phyloP scores from a whole-genome alignment of 106 monocot genomes.

The Dendrobium nobile region DNA sequence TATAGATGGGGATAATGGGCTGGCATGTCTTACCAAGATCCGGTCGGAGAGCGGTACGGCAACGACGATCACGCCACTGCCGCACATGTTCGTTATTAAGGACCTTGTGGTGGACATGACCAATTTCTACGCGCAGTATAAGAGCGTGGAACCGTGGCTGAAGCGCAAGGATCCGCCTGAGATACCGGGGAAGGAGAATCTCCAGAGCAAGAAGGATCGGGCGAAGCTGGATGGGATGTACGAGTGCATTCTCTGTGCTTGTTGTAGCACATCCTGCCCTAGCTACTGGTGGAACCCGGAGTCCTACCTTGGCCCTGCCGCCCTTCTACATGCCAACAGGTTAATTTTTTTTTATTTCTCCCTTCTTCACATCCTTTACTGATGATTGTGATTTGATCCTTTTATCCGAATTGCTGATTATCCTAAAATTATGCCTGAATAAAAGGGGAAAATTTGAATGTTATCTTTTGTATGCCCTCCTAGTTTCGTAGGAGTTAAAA shows the following conservation, averaged over 20 bases:
- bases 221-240: conserved; percentile 97
- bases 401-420: background rate
- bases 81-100: conserved; percentile 94
- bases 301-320: conserved; percentile 85
- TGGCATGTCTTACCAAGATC: conserved; percentile 86
- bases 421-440: background rate
- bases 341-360: background rate
- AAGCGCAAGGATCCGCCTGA: conserved; percentile 76
- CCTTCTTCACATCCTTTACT: background rate
- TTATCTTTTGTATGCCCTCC: background rate
- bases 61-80: conserved; percentile 67
- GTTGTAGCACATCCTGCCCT: conserved; percentile 89
- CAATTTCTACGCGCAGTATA: conserved; percentile 90
- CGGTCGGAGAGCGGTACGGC: conserved; percentile 6
- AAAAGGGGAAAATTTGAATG: background rate
- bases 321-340: conserved; percentile 91
- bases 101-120: conserved; percentile 98
- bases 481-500: background rate
- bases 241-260: conserved; percentile 95
- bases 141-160: conserved; percentile 96
- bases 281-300: conserved; percentile 99
- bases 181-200: conserved; percentile 62
- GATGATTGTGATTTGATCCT: background rate
- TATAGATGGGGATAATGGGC: conserved; percentile 86
- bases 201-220: conserved; percentile 76